Percentiles rank a stretch among this genome's conserved stretches.
Evolutionary conservation across 345 rosid species (phyloP).

Genomic region (Gossypium sturtianum): DNA sequence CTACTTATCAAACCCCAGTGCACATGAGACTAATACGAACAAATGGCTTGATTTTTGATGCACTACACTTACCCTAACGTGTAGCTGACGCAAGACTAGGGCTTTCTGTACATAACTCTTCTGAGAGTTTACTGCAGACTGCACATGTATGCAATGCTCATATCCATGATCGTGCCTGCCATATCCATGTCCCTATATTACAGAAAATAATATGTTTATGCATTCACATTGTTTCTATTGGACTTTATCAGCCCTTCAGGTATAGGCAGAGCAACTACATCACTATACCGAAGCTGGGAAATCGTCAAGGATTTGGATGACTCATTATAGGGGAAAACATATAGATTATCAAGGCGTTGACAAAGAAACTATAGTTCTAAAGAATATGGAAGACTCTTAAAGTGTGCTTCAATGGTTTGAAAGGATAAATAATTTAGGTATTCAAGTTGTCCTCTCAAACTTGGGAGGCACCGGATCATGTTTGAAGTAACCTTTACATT

Average conservation of each 20-base stretch:
- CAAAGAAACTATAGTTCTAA: background rate
- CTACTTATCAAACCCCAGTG: background rate
- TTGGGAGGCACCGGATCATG: background rate
- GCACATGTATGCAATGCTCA: background rate
- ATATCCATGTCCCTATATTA: background rate
- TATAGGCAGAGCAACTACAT: background rate
- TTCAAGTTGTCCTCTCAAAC: conserved; percentile 21
- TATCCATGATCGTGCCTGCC: conserved; percentile 9
- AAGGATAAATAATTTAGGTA: conserved; percentile 10
- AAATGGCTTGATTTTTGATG: background rate
- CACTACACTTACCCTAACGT: background rate
- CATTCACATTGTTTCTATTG: background rate
- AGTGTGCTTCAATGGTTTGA: background rate
- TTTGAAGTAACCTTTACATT: background rate
- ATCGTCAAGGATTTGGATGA: background rate
- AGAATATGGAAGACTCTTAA: background rate
- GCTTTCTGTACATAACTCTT: background rate
- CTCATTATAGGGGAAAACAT: background rate
- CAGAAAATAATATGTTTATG: conserved; percentile 5
- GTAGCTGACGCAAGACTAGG: background rate
- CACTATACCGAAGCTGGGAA: background rate
- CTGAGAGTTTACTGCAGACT: background rate
- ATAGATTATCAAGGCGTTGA: conserved; percentile 2
- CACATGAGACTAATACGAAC: background rate
- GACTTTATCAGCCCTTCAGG: conserved; percentile 11